Percentiles rank a stretch among this genome's conserved stretches.
Conservation (phyloP, 2,329 filamentous ascomycete genomes). For the Phyllosticta ampelicida region DNA sequence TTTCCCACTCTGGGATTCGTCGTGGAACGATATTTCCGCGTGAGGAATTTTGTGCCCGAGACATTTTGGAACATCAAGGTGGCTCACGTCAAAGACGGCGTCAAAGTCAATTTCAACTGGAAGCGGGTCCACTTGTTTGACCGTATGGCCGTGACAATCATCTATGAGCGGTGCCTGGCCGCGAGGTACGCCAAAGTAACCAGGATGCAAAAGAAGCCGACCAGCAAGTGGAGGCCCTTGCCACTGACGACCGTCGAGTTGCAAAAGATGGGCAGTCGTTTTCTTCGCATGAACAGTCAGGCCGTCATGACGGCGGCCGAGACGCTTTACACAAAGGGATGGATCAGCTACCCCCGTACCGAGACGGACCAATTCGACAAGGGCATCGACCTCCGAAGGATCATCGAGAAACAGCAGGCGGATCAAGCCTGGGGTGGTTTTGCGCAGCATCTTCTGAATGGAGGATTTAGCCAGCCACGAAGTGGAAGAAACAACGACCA, state of each 20-base stretch:
- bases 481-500: slow-evolving; percentile 86
- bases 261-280: slow-evolving; percentile 86
- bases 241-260: slow-evolving; percentile 92
- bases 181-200: slow-evolving; percentile 69
- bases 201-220: slow-evolving; percentile 82
- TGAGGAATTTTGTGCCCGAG: slow-evolving; percentile 88
- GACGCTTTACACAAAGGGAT: slow-evolving; percentile 80
- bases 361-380: slow-evolving; percentile 94
- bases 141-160: slow-evolving; percentile 63
- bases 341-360: slow-evolving; percentile 94
- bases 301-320: slow-evolving; percentile 83
- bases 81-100: slow-evolving; percentile 63
- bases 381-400: slow-evolving; percentile 68
- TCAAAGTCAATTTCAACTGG: slow-evolving; percentile 79
- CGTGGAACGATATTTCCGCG: slow-evolving; percentile 88
- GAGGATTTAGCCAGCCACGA: slow-evolving; percentile 70
- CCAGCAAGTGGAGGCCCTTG: slow-evolving; percentile 85
- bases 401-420: slow-evolving; percentile 75
- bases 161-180: slow-evolving; percentile 75
- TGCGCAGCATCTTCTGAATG: slow-evolving; percentile 62
- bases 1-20: slow-evolving; percentile 96
- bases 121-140: slow-evolving; percentile 76
- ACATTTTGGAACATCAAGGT: slow-evolving; percentile 88
- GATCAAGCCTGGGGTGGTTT: slow-evolving; percentile 70
- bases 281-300: slow-evolving; percentile 83